Evolutionary conservation across 805 yeast species (phyloP), one percentile per base, ranked within the genome.

Genomic region (Starmerella apis): DNA sequence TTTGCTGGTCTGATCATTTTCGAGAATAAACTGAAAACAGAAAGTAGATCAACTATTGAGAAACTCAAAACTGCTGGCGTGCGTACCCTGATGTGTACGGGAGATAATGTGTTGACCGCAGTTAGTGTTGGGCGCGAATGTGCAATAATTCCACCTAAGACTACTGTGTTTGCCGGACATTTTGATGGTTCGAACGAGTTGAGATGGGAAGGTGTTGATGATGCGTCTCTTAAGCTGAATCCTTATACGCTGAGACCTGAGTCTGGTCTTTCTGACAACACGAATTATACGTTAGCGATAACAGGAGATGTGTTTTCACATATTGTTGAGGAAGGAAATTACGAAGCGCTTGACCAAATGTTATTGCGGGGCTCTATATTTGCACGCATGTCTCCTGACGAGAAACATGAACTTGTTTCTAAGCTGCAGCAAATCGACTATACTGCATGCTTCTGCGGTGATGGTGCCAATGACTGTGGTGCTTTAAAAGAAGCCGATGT

Each of bases 391-490:
- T 88, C 97, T 0, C 99, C 99, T 0, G 98, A 94, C 66, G 99
- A 92, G 65, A 92, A 92, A 62, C 96, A 92, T 65, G 98, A 92
- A 66, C 71, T 92, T 43, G 96, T 92, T 31, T 88, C 84, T 60
- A 86, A 83, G 63, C 68, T 92, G 13, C 95, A 87, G 64, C 74
- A 71, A 20, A 63, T 92, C 19, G 96, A 88, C 61, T 90, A 90
- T 63, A 86, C 95, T 0, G 94, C 86, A 43, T 95, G 96, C 2
- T 92, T 92, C 66, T 92, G 97, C 68, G 99, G 99, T 32, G 99
- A 92, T 68, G 99, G 99, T 56, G 92, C 98, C n/a, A 92, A 92
- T 66, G 99, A 92, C 63, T 92, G 97, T 68, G 98, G 98, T 58
- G 99, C 99, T 0, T 71, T 92, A 51, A 92, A 90, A 61, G 95